Evolutionary conservation across 345 rosid genomes (phyloP), one percentile per base, ranked within the genome.

Genomic region (Theobroma cacao): DNA sequence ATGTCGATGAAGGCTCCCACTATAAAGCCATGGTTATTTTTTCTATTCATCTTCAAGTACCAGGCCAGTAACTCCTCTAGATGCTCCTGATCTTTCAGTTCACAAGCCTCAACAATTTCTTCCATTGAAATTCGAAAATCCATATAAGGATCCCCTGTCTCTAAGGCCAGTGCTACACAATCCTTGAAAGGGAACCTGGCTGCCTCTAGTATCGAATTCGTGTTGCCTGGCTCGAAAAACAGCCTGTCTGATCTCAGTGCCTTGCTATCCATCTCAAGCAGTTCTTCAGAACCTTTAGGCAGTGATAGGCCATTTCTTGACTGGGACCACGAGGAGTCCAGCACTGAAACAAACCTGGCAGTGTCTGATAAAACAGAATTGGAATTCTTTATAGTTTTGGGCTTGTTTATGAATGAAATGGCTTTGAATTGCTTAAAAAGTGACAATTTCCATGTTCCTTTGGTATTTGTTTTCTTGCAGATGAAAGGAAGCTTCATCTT

Each of bases 101-200:
- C 84, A 31, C 82, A 81, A 30, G 84, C 80, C 65, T 80, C 85
- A 62, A 88, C 89, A 81, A 88, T 83, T 79, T 88, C 91, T 78
- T 83, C 88, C 89, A 86, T 88, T 2, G 91, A 88, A 36, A 69
- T 69, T 62, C 82, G 72, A 73, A 86, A 88, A 62, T 88, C 89
- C 64, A 50, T 30, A 47, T 81, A 83, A 17, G 91, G 91, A 66
- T 88, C 86, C n/a, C 68, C 78, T 0, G 91, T 86, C 63, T 88
- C 91, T 77, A 88, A 74, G 0, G 88, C 78, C 18, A 79, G 13
- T 18, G 85, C 71, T 0, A 80, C 76, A 43, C 85, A 83, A 24
- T 85, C 85, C 62, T 85, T 75, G 61, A 78, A 72, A 22, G 82
- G 30, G 33, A 76, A 76, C 50, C 48, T 76, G 2, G 73, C 73